Percentiles rank a stretch among this genome's conserved stretches.
Conservation (phyloP, 2,329 filamentous ascomycete genomes). For the Penicillium sp. region DNA sequence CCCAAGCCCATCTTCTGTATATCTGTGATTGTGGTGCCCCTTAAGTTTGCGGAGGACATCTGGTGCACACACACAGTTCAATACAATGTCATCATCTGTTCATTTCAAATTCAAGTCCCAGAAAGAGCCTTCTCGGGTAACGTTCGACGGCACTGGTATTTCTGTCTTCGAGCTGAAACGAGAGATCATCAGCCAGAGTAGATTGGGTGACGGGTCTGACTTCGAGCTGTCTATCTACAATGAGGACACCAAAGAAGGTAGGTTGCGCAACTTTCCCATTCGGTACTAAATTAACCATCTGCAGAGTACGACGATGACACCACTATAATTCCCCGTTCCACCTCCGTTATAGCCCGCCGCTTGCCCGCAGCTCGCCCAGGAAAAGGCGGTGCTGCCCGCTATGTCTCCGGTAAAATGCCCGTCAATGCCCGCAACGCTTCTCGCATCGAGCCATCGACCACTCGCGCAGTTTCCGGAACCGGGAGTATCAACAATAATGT, state of each 20-base stretch:
- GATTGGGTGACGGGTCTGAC: conserved; percentile 89
- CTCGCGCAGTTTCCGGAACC: conserved; percentile 32
- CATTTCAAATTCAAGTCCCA: conserved; percentile 99
- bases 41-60: conserved; percentile 21
- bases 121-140: conserved; percentile 87
- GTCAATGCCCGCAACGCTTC: conserved; percentile 76
- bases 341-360: conserved; percentile 82
- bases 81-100: conserved; percentile 86
- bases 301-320: conserved; percentile 96
- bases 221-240: conserved; percentile 94
- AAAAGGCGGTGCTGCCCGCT: conserved; percentile 84
- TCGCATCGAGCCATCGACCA: conserved; percentile 54
- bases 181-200: conserved; percentile 93
- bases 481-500: conserved; percentile 49
- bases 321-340: conserved; percentile 91
- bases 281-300: conserved; percentile 22
- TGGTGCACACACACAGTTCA: conserved; percentile 32
- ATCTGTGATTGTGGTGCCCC: conserved; percentile 21
- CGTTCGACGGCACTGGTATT: conserved; percentile 95
- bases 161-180: conserved; percentile 98
- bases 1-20: background rate
- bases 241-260: conserved; percentile 86
- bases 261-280: conserved; percentile 30
- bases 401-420: conserved; percentile 94
- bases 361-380: conserved; percentile 79